These are phyloP conservation scores for Prototheca cutis DNA, from an alignment of 163 green algal genomes.

Conservation along the genomic window DNA sequence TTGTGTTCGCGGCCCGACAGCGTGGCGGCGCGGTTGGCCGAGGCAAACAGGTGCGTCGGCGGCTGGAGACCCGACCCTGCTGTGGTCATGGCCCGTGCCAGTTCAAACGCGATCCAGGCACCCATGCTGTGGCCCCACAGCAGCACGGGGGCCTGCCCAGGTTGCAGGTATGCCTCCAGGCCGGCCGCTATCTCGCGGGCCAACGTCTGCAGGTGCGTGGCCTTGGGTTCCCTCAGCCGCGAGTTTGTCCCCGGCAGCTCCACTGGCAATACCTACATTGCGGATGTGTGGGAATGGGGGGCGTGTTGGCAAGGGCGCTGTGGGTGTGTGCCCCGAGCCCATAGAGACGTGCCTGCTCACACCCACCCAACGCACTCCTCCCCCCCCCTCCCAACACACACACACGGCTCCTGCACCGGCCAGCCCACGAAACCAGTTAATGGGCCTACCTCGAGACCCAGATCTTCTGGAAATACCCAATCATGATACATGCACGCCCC, in stretches of 20 bases:
- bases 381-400: too few species aligned
- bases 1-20: constrained; percentile 32
- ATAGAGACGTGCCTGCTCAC: too few species aligned
- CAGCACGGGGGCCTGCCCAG: constrained; percentile 19
- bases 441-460: constrained; percentile 23
- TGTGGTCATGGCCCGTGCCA: constrained; percentile 18
- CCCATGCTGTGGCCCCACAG: constrained; percentile 54
- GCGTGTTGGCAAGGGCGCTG: too few species aligned
- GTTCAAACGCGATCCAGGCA: constrained; percentile 45
- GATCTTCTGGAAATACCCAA: constrained; percentile 22
- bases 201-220: constrained; percentile 19
- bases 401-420: background rate
- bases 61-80: background rate
- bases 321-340: background rate
- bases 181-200: constrained; percentile 14
- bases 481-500: constrained; percentile 39
- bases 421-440: too few species aligned
- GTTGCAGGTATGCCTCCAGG: constrained; percentile 8
- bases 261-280: constrained; percentile 32
- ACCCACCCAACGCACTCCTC: too few species aligned
- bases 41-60: constrained; percentile 31
- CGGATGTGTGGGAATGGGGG: too few species aligned
- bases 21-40: constrained; percentile 29
- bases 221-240: constrained; percentile 22
- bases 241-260: constrained; percentile 45